phyloP scores from a whole-genome alignment of 1,139 yeast genomes.

The Taphrina wiesneri region DNA sequence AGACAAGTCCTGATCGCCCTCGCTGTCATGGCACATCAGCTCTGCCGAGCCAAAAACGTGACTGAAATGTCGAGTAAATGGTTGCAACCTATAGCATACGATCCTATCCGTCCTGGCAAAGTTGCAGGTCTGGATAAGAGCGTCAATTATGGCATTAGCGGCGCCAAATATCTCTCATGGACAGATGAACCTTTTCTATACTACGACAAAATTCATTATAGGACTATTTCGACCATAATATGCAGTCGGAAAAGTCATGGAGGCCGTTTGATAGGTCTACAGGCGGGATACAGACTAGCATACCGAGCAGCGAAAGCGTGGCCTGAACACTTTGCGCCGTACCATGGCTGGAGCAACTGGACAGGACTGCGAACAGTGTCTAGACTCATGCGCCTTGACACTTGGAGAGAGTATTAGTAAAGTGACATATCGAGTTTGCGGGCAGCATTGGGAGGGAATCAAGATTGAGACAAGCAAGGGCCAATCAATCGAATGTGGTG shows the following conservation, averaged over 20 bases:
- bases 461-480: not conserved
- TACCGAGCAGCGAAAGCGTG: not conserved
- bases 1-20: too few relatives aligned
- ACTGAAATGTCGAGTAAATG: too few relatives aligned
- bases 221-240: not conserved
- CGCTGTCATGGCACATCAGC: too few relatives aligned
- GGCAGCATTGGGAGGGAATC: not conserved
- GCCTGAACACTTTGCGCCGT: not conserved
- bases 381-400: not conserved
- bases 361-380: not conserved
- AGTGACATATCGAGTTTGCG: not conserved
- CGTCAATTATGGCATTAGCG: not conserved
- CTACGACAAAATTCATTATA: not conserved
- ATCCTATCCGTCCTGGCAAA: not conserved
- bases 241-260: not conserved
- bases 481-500: not conserved
- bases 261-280: not conserved
- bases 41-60: too few relatives aligned
- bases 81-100: too few relatives aligned
- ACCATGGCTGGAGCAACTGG: not conserved
- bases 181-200: not conserved
- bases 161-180: not conserved
- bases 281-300: not conserved
- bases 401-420: not conserved
- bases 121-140: not conserved